Evolutionary conservation across 2,329 filamentous ascomycete genomes (phyloP), one percentile per base, ranked within the genome.

Genomic region (Elsinoe ampelina): DNA sequence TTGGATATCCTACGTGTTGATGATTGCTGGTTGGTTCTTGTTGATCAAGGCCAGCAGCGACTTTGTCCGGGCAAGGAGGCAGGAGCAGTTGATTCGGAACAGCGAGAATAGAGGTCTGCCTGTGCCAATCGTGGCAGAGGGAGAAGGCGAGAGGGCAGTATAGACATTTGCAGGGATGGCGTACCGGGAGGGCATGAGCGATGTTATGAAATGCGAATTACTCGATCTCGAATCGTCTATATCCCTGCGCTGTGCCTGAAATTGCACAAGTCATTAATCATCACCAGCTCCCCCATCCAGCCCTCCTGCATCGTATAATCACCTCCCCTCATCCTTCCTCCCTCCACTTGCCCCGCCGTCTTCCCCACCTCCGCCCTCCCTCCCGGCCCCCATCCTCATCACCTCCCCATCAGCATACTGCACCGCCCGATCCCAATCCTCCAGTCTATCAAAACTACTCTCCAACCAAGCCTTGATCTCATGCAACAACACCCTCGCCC

Each of bases 21-120:
- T 98, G 93, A 88, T 98, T 67, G 86, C 95, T 1, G 93, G 93
- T 4, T 98, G 93, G 93, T 97, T 97, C 67, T 90, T 98, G 61
- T 76, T 98, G 60, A 97, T 98, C 68, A 83, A 91, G 71, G 85
- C 90, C n/a, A 83, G 95, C 15, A 90, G 86, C 64, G 91, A 97
- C 69, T 98, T 93, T 68, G 73, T 97, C 60, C 82, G 85, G 63
- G 93, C 90, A 36, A 81, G 92, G 68, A 80, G 89, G 66, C 93
- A 97, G 68, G 93, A 98, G 74, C 88, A 93, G 70, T 77, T 98
- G 52, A 89, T 98, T 4, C 75, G 96, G 62, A 91, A 95, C 69
- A 95, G 89, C 68, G 93, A 93, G 0, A 91, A 95, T 65, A 80
- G 93, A 35, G 91, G 92, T 1, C 75, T 97, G 54, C 84, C 84